Conservation (phyloP, 805 yeast genomes). For the Ogataea thermomethanolica region DNA sequence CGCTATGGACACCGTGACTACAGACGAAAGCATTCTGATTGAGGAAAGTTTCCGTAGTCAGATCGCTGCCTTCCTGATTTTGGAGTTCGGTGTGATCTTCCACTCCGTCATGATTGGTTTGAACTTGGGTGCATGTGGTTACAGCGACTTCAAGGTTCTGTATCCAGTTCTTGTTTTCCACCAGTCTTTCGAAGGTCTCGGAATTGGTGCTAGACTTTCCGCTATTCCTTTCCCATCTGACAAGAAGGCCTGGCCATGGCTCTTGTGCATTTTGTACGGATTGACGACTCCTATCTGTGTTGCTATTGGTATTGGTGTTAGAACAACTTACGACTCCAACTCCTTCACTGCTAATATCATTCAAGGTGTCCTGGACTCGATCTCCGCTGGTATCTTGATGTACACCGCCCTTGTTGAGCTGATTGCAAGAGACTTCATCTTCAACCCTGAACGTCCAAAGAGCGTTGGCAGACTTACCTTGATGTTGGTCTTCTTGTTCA, state of each 20-base stretch:
- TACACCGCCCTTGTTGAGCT: slow-evolving; percentile 76
- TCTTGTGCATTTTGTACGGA: slow-evolving; percentile 45
- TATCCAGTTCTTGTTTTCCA: slow-evolving; percentile 66
- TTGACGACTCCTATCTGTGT: slow-evolving; percentile 69
- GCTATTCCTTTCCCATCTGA: slow-evolving; percentile 41
- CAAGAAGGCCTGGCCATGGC: slow-evolving; percentile 41
- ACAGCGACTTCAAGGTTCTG: slow-evolving; percentile 61
- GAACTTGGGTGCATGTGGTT: slow-evolving; percentile 68
- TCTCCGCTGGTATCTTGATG: slow-evolving; percentile 72
- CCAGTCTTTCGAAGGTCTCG: slow-evolving; percentile 82
- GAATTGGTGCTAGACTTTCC: slow-evolving; percentile 74
- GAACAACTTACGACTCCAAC: slow-evolving; percentile 56
- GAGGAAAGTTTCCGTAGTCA: slow-evolving; percentile 45
- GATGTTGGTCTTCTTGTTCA: background rate
- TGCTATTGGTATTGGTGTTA: slow-evolving; percentile 73
- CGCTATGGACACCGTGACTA: background rate
- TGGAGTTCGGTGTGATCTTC: slow-evolving; percentile 77
- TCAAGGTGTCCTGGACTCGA: slow-evolving; percentile 67
- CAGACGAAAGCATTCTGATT: background rate
- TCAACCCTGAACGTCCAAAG: slow-evolving; percentile 46
- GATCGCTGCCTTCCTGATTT: slow-evolving; percentile 49
- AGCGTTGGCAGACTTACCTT: background rate
- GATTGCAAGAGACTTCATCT: slow-evolving; percentile 70
- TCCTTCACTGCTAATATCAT: slow-evolving; percentile 56
- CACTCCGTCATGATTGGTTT: slow-evolving; percentile 81